Evolutionary conservation across 1,284 basidiomycete genomes (phyloP).

Genomic region (Melampsora abietis-canadensis): DNA sequence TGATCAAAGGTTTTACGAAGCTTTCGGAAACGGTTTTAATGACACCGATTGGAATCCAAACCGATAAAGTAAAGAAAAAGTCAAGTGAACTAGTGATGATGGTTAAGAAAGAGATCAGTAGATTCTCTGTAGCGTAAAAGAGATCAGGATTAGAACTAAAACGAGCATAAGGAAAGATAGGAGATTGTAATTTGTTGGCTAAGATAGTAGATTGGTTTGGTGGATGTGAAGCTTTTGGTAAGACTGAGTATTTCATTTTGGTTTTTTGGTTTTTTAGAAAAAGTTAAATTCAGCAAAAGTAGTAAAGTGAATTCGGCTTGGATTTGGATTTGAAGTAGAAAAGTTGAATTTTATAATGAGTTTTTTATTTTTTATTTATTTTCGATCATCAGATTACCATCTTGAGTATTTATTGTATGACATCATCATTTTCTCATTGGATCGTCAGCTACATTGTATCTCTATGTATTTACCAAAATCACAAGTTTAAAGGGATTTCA

Average conservation of each 20-base stretch:
- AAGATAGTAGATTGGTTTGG: constrained; percentile 22
- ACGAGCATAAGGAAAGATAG: constrained; percentile 27
- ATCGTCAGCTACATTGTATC: neutral
- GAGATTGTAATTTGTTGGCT: constrained; percentile 18
- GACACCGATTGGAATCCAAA: constrained; percentile 38
- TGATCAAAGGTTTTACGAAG: constrained; percentile 1
- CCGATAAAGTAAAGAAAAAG: constrained; percentile 21
- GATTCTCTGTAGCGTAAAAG: constrained; percentile 27
- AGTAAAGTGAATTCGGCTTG: too few relatives aligned
- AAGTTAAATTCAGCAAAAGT: neutral
- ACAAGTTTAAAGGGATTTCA: too few relatives aligned
- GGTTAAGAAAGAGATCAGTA: constrained; percentile 17
- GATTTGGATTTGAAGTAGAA: too few relatives aligned
- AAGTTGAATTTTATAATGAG: too few relatives aligned
- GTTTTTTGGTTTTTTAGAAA: neutral
- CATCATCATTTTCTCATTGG: neutral
- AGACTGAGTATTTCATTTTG: neutral
- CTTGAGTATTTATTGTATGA: neutral
- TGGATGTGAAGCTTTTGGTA: constrained; percentile 32
- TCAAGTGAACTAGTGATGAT: constrained; percentile 14
- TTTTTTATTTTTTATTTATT: too few relatives aligned
- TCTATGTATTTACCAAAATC: too few relatives aligned
- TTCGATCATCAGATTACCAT: neutral
- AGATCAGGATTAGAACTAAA: constrained; percentile 12
- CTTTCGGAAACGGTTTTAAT: constrained; percentile 4